Percentiles rank a stretch among this genome's conserved stretches.
Conservation (phyloP, 2,329 filamentous ascomycete genomes). For the Leptographium flavum region DNA sequence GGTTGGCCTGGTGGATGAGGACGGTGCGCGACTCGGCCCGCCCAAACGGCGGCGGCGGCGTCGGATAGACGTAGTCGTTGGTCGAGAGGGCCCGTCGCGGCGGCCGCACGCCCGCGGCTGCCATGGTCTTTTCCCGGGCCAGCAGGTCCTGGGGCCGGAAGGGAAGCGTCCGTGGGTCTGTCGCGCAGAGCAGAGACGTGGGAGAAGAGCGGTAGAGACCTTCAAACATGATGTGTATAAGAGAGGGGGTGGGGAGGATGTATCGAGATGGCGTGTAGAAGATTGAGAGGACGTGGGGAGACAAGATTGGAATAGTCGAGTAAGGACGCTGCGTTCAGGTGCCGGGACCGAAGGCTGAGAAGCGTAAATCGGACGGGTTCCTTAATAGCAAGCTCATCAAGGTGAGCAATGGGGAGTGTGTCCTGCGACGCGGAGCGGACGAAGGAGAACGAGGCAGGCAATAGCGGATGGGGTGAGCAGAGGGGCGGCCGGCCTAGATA, state of each 20-base stretch:
- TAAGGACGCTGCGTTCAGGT: too few relatives aligned
- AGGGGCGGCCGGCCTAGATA: not conserved
- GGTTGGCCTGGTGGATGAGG: slow-evolving; percentile 4
- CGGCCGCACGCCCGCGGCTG: slow-evolving; percentile 19
- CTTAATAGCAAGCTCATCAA: slow-evolving; percentile 28
- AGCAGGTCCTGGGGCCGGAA: slow-evolving; percentile 26
- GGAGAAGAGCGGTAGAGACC: slow-evolving; percentile 15
- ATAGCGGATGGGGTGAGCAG: not conserved
- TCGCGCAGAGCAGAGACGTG: slow-evolving; percentile 8
- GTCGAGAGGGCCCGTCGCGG: slow-evolving; percentile 33
- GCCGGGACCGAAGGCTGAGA: not conserved
- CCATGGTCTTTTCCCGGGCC: slow-evolving; percentile 23
- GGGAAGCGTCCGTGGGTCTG: slow-evolving; percentile 15
- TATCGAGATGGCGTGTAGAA: not conserved
- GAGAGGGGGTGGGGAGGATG: not conserved
- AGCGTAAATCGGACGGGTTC: slow-evolving; percentile 12
- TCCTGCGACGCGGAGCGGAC: too few relatives aligned
- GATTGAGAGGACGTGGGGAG: not conserved
- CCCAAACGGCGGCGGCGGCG: slow-evolving; percentile 10
- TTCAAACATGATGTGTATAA: slow-evolving; percentile 17
- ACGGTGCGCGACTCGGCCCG: slow-evolving; percentile 6
- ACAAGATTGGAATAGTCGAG: too few relatives aligned
- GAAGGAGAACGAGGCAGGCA: not conserved
- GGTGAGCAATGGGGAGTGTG: not conserved
- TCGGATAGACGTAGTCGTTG: slow-evolving; percentile 26